phyloP scores from a whole-genome alignment of 768 basidiomycete species.

The Punctularia strigosozonata region DNA sequence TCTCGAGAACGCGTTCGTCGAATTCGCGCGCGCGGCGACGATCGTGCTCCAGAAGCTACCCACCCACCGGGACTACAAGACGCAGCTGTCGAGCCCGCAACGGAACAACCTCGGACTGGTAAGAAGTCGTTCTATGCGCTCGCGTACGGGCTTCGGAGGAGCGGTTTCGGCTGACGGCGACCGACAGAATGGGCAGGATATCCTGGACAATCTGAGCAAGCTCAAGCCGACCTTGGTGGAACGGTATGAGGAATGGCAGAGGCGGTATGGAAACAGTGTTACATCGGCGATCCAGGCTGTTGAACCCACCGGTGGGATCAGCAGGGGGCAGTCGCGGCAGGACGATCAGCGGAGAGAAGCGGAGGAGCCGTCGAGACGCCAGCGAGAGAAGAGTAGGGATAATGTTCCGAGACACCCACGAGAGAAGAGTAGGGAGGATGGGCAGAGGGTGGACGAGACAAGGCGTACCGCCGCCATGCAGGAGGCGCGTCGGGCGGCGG shows the following conservation, averaged over 20 bases:
- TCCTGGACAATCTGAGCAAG: constrained; percentile 51
- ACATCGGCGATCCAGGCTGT: not conserved
- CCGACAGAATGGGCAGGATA: constrained; percentile 69
- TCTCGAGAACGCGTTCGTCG: constrained; percentile 60
- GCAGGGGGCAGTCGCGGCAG: constrained; percentile 11
- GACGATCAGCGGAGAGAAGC: constrained; percentile 15
- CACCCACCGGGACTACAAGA: constrained; percentile 51
- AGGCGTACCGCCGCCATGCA: no score
- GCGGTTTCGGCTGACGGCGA: no score
- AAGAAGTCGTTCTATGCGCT: constrained; percentile 21
- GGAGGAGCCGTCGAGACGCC: no score
- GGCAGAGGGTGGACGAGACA: no score
- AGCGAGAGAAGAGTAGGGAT: no score
- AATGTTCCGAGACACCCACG: no score
- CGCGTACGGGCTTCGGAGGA: not conserved
- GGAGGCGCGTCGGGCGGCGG: no score
- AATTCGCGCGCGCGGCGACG: constrained; percentile 63
- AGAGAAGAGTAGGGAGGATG: no score
- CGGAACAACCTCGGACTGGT: constrained; percentile 60
- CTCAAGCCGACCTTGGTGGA: constrained; percentile 56
- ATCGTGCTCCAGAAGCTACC: constrained; percentile 75
- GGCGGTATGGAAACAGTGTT: no score
- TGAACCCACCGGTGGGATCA: constrained; percentile 8
- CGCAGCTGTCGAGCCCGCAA: constrained; percentile 42
- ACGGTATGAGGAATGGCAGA: constrained; percentile 55